These are phyloP conservation scores for Austroboletus niveus DNA, from an alignment of 1,284 basidiomycete species.

Conservation along the genomic window DNA sequence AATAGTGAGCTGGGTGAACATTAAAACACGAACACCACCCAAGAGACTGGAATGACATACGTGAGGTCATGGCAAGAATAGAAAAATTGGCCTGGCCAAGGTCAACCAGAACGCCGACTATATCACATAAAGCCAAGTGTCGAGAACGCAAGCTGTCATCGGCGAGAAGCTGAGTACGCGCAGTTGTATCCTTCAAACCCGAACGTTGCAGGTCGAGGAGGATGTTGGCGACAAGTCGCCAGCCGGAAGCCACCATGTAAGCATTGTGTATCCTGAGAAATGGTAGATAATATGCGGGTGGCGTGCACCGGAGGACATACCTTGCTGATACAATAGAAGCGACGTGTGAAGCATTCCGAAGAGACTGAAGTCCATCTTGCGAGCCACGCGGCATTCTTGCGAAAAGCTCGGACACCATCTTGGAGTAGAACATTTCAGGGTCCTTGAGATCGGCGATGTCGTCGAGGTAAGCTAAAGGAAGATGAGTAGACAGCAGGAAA, in stretches of 20 bases:
- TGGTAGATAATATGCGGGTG: conserved; percentile 1
- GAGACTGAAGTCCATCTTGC: conserved; percentile 34
- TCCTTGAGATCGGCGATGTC: conserved; percentile 65
- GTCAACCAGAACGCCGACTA: conserved; percentile 56
- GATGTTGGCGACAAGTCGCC: conserved; percentile 62
- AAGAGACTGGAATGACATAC: conserved; percentile 40
- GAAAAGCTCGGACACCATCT: conserved; percentile 53
- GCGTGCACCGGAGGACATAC: conserved; percentile 35
- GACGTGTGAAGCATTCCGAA: conserved; percentile 47
- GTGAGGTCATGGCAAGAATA: conserved; percentile 58
- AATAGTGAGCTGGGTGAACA: conserved; percentile 54
- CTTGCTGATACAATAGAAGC: conserved; percentile 57
- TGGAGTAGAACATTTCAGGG: conserved; percentile 52
- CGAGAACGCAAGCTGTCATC: conserved; percentile 49
- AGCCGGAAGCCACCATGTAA: conserved; percentile 73
- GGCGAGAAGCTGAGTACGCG: conserved; percentile 50
- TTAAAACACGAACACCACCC: conserved; percentile 13
- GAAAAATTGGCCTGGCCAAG: conserved; percentile 62
- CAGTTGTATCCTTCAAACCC: conserved; percentile 51
- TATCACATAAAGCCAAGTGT: conserved; percentile 64
- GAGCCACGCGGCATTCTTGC: conserved; percentile 41
- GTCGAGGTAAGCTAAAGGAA: conserved; percentile 55
- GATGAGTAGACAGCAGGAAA: conserved; percentile 7
- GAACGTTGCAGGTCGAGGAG: conserved; percentile 51
- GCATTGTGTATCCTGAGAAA: conserved; percentile 67